phyloP scores from a whole-genome alignment of 1,139 yeast genomes.

The Groenewaldozyma auringiensis region DNA sequence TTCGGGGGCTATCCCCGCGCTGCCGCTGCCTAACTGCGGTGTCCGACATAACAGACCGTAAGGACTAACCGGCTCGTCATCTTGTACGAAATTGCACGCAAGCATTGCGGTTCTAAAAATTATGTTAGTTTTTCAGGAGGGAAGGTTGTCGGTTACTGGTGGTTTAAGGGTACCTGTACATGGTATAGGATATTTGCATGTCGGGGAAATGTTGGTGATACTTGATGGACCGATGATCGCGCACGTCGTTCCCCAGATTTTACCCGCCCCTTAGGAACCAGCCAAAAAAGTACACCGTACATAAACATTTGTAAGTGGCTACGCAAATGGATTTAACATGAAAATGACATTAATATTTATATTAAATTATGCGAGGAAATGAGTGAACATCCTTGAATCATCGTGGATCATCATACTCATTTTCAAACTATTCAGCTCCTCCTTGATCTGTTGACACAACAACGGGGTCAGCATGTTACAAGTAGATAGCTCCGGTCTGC shows the following conservation, averaged over 20 bases:
- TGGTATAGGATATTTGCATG: too few relatives aligned
- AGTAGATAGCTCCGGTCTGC: constrained; percentile 90
- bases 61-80: background rate
- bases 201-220: too few relatives aligned
- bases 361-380: constrained; percentile 55
- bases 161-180: too few relatives aligned
- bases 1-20: too few relatives aligned
- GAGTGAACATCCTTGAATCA: constrained; percentile 72
- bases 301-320: background rate
- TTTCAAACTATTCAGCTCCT: constrained; percentile 68
- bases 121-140: too few relatives aligned
- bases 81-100: background rate
- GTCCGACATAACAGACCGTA: background rate
- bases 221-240: too few relatives aligned
- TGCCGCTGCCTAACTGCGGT: too few relatives aligned
- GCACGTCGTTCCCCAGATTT: background rate
- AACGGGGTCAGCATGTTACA: constrained; percentile 87
- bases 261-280: background rate
- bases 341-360: background rate
- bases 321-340: background rate
- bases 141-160: too few relatives aligned
- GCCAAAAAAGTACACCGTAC: background rate
- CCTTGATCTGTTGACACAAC: constrained; percentile 80
- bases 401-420: constrained; percentile 74
- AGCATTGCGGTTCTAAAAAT: too few relatives aligned